phyloP scores from a whole-genome alignment of 345 rosid species.

The Hibiscus syriacus region DNA sequence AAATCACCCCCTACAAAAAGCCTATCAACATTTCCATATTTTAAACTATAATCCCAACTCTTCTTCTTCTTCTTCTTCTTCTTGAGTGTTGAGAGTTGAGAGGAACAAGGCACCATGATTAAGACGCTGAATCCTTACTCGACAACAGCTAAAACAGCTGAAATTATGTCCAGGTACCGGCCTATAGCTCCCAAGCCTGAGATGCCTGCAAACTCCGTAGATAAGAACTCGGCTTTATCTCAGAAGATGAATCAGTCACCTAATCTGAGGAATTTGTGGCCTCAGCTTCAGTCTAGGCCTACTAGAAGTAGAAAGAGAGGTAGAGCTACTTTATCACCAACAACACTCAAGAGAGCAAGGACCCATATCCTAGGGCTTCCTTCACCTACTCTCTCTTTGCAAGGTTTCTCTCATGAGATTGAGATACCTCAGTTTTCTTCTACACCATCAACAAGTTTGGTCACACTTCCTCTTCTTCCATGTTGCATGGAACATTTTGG shows the following conservation, averaged over 20 bases:
- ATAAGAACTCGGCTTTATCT: slow-evolving; percentile 42
- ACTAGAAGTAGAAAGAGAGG: slow-evolving; percentile 91
- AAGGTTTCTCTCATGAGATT: slow-evolving; percentile 33
- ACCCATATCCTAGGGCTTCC: slow-evolving; percentile 23
- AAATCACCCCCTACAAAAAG: not conserved
- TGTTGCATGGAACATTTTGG: slow-evolving; percentile 37
- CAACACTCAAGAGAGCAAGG: slow-evolving; percentile 45
- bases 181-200: slow-evolving; percentile 96
- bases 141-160: slow-evolving; percentile 67
- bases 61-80: not conserved
- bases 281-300: slow-evolving; percentile 81
- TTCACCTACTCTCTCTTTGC: slow-evolving; percentile 22
- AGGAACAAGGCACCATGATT: slow-evolving; percentile 39
- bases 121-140: slow-evolving; percentile 53
- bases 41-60: not conserved
- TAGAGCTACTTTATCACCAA: slow-evolving; percentile 34
- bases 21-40: not conserved
- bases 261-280: slow-evolving; percentile 72
- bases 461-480: slow-evolving; percentile 78
- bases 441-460: slow-evolving; percentile 34
- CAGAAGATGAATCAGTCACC: slow-evolving; percentile 65
- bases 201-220: slow-evolving; percentile 16
- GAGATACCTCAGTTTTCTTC: slow-evolving; percentile 11
- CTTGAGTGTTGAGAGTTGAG: not conserved
- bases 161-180: slow-evolving; percentile 87